Evolutionary conservation across 164 flowering plant genomes (phyloP), one percentile per base, ranked within the genome.

Genomic region (Stephania yunnanensis): DNA sequence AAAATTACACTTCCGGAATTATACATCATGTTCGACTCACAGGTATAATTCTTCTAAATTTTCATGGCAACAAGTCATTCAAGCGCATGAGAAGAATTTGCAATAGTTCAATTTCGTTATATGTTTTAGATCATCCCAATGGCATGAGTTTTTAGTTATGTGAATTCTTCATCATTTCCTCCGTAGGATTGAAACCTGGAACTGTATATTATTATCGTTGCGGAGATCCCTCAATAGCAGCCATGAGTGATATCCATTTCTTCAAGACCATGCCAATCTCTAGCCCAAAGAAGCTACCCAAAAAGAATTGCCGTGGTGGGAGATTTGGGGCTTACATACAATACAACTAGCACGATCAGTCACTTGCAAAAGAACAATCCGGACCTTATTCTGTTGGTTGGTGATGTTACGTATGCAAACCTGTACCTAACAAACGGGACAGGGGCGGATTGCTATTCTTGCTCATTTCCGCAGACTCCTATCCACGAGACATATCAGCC

Each of bases 401-500:
- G 99, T 11, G 99, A 90, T 81, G 87, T 91, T 6, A 79, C 84
- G 76, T 95, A 92, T 81, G 99, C 98, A 10, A 91, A 95, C 80
- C 78, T 91, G 58, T 95, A 95, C 74, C 91, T 91, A 29, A 89
- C 98, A 10, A 92, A 95, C 80, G 98, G 98, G 76, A 92, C 97
- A 76, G 92, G 92, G 31, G 80, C 95, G 20, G 97, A 90, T 67
- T 95, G 98, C 80, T 90, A 88, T 74, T 89, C 96, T 31, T 93
- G 97, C 84, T 76, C 96, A 44, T 90, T 95, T 82, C 29, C 91
- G 6, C 46, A 88, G 9, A 84, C 92, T 70, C 96, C 95, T 10
- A 91, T 93, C 30, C 97, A 89, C 71, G 97, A 92, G 78, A 93
- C 99, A 2, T 92, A 90, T 81, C 98, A 95, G 78, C 99, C 98